A percentile compares a stretch with the other conserved stretches of the same genome.
Evolutionary conservation across 2,329 filamentous ascomycete species (phyloP).

Genomic region (Fusarium sp.): DNA sequence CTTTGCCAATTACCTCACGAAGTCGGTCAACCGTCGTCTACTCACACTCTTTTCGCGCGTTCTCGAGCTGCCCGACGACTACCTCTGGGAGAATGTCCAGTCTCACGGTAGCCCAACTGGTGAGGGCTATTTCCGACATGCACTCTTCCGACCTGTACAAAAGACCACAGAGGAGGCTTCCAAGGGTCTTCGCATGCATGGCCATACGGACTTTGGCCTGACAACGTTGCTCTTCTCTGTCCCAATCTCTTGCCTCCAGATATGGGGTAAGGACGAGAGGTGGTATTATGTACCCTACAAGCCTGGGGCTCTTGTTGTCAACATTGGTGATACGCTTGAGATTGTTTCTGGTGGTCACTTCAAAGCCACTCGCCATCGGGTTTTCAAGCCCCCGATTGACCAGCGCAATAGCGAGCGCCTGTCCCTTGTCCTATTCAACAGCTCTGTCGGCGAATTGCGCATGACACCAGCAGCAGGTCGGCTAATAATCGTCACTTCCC

Average conservation of each 20-base stretch:
- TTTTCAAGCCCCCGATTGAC: constrained; percentile 36
- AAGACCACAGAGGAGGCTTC: constrained; percentile 38
- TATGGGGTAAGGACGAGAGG: constrained; percentile 40
- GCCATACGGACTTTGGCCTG: constrained; percentile 38
- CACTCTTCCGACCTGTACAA: constrained; percentile 36
- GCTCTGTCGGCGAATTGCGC: constrained; percentile 58
- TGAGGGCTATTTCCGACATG: constrained; percentile 42
- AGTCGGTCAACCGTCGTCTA: constrained; percentile 41
- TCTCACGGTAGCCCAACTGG: constrained; percentile 42
- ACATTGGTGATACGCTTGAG: constrained; percentile 40
- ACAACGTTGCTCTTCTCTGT: constrained; percentile 37
- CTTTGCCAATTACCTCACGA: constrained; percentile 37
- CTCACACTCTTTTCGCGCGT: constrained; percentile 41
- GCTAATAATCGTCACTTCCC: fast-evolving
- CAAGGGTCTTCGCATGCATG: constrained; percentile 41
- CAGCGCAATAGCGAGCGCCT: constrained; percentile 55
- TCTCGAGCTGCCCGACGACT: constrained; percentile 40
- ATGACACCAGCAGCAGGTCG: constrained; percentile 55
- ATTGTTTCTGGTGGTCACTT: constrained; percentile 42
- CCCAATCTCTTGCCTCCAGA: constrained; percentile 40
- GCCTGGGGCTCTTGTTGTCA: constrained; percentile 41
- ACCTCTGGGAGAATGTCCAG: constrained; percentile 42
- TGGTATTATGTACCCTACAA: constrained; percentile 43
- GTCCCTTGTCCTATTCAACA: constrained; percentile 61
- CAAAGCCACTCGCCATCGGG: constrained; percentile 40